These are phyloP conservation scores for Mortierella sp. DNA, from an alignment of 371 early-diverging fungal genomes.

Conservation along the genomic window DNA sequence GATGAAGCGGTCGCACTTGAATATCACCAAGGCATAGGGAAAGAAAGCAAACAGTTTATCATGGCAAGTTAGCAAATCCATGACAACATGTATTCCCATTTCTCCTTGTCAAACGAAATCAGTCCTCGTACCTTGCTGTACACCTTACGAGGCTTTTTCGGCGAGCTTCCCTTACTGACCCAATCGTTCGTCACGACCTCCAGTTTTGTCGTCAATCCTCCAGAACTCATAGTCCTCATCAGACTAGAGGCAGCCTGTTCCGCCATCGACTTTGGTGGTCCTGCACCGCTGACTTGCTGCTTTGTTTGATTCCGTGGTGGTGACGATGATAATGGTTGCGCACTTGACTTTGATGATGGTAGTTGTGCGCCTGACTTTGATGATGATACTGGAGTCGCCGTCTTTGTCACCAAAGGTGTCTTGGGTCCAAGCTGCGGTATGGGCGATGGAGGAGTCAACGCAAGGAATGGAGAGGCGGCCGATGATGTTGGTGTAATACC, in stretches of 20 bases:
- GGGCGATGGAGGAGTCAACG: slow-evolving; percentile 3
- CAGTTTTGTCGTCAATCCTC: slow-evolving; percentile 29
- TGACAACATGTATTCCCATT: no score
- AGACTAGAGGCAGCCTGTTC: slow-evolving; percentile 28
- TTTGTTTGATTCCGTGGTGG: slow-evolving; percentile 5
- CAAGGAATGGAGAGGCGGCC: not conserved
- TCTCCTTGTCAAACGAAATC: not conserved
- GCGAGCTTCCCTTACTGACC: slow-evolving; percentile 15
- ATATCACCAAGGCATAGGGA: not conserved
- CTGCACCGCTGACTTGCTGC: slow-evolving; percentile 13
- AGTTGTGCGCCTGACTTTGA: not conserved
- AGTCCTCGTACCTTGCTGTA: slow-evolving; percentile 12
- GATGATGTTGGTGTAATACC: slow-evolving; percentile 18
- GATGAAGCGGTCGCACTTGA: slow-evolving; percentile 51
- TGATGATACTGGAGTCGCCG: not conserved
- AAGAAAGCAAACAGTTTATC: not conserved
- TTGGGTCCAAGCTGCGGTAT: slow-evolving; percentile 7
- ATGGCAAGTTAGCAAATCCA: no score
- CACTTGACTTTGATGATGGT: not conserved
- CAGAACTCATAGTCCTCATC: slow-evolving; percentile 29
- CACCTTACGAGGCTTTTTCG: slow-evolving; percentile 31
- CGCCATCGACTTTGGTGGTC: slow-evolving; percentile 27
- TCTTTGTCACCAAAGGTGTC: not conserved
- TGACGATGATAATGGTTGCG: slow-evolving; percentile 4
- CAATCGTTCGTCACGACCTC: slow-evolving; percentile 49